Conservation (phyloP, 176 grass and related monocot species). For the Carex littledalei region DNA sequence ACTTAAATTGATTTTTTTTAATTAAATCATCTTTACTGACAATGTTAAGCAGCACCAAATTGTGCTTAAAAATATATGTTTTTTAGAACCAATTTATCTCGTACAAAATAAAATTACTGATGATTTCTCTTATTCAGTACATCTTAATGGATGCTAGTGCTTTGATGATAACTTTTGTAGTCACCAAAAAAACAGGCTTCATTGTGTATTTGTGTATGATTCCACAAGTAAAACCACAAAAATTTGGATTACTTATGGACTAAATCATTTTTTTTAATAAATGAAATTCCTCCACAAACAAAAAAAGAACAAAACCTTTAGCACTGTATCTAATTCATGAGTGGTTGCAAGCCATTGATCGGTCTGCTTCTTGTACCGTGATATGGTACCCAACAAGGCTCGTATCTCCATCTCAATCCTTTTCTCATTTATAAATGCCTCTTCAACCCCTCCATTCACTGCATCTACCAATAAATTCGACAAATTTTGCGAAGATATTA, state of each 20-base stretch:
- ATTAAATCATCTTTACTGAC: background rate
- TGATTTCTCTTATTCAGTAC: background rate
- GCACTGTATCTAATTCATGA: slow-evolving; percentile 51
- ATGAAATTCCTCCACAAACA: background rate
- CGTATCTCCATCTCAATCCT: slow-evolving; percentile 61
- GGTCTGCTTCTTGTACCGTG: slow-evolving; percentile 68
- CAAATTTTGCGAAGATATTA: slow-evolving; percentile 32
- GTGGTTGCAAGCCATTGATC: slow-evolving; percentile 79
- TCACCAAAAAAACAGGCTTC: background rate
- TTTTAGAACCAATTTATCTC: background rate
- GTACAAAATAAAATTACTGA: background rate
- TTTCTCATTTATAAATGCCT: slow-evolving; percentile 69
- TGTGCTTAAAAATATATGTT: background rate
- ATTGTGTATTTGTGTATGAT: background rate
- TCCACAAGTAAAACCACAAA: background rate
- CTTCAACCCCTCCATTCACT: slow-evolving; percentile 58
- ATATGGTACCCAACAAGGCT: slow-evolving; percentile 37
- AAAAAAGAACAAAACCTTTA: slow-evolving; percentile 40
- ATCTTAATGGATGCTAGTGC: background rate
- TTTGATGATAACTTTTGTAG: background rate
- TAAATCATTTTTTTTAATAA: background rate
- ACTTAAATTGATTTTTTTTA: background rate
- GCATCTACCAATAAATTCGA: slow-evolving; percentile 48
- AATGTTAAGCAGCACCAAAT: background rate
- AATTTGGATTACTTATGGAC: background rate